These are phyloP conservation scores for Mimosa pudica DNA, from an alignment of 306 rosid species.

Conservation along the genomic window DNA sequence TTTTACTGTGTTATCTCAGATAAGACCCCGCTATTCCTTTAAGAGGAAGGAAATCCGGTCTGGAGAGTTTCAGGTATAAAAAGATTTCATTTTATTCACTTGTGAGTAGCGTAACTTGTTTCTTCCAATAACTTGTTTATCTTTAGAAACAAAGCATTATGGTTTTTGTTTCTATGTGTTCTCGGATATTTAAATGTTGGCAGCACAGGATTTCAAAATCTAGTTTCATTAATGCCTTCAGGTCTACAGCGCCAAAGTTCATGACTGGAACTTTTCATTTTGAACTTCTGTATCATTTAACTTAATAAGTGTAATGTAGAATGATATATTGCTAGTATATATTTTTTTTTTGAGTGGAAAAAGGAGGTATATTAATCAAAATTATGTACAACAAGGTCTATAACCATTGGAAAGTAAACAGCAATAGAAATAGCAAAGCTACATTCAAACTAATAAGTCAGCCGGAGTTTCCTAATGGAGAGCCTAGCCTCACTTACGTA, in stretches of 20 bases:
- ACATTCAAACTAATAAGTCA: too few relatives aligned
- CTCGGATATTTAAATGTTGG: conserved; percentile 4
- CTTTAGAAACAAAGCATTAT: background rate
- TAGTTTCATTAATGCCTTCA: conserved; percentile 10
- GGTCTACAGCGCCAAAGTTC: background rate
- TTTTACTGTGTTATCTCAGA: conserved; percentile 45
- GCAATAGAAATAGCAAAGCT: too few relatives aligned
- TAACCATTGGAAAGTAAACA: too few relatives aligned
- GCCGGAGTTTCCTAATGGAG: too few relatives aligned
- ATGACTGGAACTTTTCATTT: conserved; percentile 1
- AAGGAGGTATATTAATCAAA: too few relatives aligned
- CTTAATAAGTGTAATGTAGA: conserved; percentile 18
- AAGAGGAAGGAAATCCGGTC: conserved; percentile 94
- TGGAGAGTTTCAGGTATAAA: conserved; percentile 92
- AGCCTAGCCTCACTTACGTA: too few relatives aligned
- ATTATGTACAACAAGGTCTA: too few relatives aligned
- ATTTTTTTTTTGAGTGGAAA: too few relatives aligned
- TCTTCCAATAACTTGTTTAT: conserved; percentile 18
- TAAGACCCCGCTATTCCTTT: conserved; percentile 89
- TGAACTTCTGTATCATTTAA: conserved; percentile 23
- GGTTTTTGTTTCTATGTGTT: background rate
- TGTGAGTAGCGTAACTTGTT: background rate
- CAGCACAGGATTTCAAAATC: background rate
- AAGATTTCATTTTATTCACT: conserved; percentile 21
- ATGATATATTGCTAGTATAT: conserved; percentile 18